Percentiles rank a stretch among this genome's conserved stretches.
phyloP scores from a whole-genome alignment of 768 basidiomycete species.

The Tremella fuciformis region DNA sequence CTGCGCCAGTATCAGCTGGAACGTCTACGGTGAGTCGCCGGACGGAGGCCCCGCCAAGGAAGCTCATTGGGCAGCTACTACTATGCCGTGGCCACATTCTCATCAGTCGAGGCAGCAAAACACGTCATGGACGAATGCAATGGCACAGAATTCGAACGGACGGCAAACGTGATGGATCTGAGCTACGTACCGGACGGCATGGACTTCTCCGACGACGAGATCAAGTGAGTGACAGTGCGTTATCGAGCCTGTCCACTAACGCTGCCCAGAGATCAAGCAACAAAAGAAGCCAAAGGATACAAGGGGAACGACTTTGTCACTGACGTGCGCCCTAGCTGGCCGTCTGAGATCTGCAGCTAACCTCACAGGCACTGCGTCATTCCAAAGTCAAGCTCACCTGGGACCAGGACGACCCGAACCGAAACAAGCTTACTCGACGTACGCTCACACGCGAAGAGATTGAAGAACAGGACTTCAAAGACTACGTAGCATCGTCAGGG shows the following conservation, averaged over 20 bases:
- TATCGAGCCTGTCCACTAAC: background rate
- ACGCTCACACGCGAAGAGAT: constrained; percentile 77
- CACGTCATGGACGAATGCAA: constrained; percentile 83
- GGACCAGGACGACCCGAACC: constrained; percentile 95
- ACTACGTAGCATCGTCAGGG: constrained; percentile 69
- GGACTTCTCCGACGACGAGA: constrained; percentile 72
- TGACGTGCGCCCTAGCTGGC: constrained; percentile 63
- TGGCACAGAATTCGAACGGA: constrained; percentile 91
- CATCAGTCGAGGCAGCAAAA: constrained; percentile 68
- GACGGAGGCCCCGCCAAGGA: background rate
- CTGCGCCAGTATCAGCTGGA: constrained; percentile 89
- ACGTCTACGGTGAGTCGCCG: constrained; percentile 69
- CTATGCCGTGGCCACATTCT: constrained; percentile 90
- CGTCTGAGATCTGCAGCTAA: background rate
- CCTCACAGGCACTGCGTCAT: constrained; percentile 81
- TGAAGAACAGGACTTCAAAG: constrained; percentile 84
- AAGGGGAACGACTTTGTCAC: constrained; percentile 86
- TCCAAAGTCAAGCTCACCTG: constrained; percentile 97
- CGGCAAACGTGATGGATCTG: constrained; percentile 91
- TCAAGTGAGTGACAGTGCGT: constrained; percentile 56
- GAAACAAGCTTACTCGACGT: constrained; percentile 74
- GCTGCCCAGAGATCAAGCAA: constrained; percentile 74
- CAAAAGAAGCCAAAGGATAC: constrained; percentile 63
- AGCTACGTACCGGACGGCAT: constrained; percentile 90
- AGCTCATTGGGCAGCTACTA: constrained; percentile 66